These are phyloP conservation scores for Aspergillus sp. DNA, from an alignment of 2,329 filamentous ascomycete species.

Conservation along the genomic window DNA sequence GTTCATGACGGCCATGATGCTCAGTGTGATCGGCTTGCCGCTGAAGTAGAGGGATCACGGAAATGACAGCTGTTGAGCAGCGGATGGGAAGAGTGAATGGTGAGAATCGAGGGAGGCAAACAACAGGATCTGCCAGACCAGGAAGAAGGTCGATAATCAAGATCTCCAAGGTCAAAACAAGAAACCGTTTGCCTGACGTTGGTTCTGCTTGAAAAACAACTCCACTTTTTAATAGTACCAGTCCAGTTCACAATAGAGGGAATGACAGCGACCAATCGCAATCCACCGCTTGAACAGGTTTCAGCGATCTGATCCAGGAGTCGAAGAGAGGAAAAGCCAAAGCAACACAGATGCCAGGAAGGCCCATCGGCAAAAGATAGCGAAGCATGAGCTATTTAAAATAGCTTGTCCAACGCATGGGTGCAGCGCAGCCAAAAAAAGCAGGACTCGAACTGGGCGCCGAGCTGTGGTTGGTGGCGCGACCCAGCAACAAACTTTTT, in stretches of 20 bases:
- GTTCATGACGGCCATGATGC: conserved; percentile 16
- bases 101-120: background rate
- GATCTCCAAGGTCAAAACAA: background rate
- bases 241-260: background rate
- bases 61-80: background rate
- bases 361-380: background rate
- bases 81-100: background rate
- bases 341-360: background rate
- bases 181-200: background rate
- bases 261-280: background rate
- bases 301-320: background rate
- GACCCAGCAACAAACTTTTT: background rate
- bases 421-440: background rate
- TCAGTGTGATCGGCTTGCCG: background rate
- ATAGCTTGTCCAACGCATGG: conserved; percentile 6
- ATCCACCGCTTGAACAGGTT: background rate
- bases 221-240: background rate
- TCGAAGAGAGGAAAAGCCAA: background rate
- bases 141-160: too few relatives aligned
- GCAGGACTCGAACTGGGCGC: background rate
- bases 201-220: background rate
- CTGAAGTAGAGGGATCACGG: background rate
- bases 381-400: conserved; percentile 1
- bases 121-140: background rate
- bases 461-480: background rate